Conservation (phyloP, 768 basidiomycete genomes). For the Boletus rubescentipes region DNA sequence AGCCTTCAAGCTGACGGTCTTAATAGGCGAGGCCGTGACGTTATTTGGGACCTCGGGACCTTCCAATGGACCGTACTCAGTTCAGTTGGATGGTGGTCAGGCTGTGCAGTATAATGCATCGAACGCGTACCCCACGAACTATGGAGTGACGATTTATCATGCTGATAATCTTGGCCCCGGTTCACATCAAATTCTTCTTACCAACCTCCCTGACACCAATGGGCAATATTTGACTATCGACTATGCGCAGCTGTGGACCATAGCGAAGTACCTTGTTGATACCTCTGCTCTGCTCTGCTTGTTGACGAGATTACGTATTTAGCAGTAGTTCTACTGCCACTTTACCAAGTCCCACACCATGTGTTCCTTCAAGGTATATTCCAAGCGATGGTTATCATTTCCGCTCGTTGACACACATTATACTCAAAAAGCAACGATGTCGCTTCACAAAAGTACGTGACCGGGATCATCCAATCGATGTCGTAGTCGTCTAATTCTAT, state of each 20-base stretch:
- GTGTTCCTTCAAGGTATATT: conserved; percentile 6
- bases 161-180: conserved; percentile 40
- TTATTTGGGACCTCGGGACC: conserved; percentile 45
- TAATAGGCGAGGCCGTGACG: conserved; percentile 43
- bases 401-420: neutral
- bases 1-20: neutral
- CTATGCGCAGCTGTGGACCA: conserved; percentile 29
- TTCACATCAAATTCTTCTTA: conserved; percentile 34
- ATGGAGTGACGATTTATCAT: conserved; percentile 33
- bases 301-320: neutral
- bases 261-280: conserved; percentile 16
- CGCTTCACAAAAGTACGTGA: conserved; percentile 15
- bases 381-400: neutral
- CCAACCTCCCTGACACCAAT: conserved; percentile 27
- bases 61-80: conserved; percentile 33
- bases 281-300: neutral
- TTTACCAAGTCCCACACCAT: neutral
- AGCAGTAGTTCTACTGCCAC: neutral
- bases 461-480: neutral
- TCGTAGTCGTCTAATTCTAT: neutral
- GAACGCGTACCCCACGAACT: conserved; percentile 17
- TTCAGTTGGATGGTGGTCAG: conserved; percentile 35
- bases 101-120: conserved; percentile 16
- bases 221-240: conserved; percentile 31
- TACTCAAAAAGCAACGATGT: neutral